These are phyloP conservation scores for Aspergillus sclerotioniger DNA, from an alignment of 495 filamentous ascomycete genomes.

Conservation along the genomic window DNA sequence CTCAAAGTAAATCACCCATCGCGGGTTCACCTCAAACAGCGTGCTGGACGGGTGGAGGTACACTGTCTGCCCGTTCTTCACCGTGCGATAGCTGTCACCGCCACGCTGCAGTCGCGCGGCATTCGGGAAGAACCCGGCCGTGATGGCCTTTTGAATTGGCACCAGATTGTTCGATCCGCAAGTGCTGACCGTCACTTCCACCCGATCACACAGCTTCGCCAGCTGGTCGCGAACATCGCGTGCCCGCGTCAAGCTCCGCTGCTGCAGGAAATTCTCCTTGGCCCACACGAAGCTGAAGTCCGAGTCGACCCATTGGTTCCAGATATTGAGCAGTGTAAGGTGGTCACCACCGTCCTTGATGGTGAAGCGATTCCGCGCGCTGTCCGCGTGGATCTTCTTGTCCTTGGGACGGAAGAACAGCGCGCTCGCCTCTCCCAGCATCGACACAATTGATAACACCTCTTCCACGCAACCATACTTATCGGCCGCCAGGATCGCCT, in stretches of 20 bases:
- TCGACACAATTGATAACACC: slow-evolving; percentile 89
- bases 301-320: slow-evolving; percentile 93
- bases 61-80: slow-evolving; percentile 88
- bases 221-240: slow-evolving; percentile 94
- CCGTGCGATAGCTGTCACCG: slow-evolving; percentile 89
- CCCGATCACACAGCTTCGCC: slow-evolving; percentile 88
- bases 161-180: slow-evolving; percentile 67
- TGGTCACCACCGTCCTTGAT: slow-evolving; percentile 92
- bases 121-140: slow-evolving; percentile 92
- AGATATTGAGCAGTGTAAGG: slow-evolving; percentile 88
- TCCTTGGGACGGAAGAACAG: slow-evolving; percentile 97
- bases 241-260: slow-evolving; percentile 78
- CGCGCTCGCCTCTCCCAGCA: slow-evolving; percentile 84
- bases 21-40: slow-evolving; percentile 78
- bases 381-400: slow-evolving; percentile 94
- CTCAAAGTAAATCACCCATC: slow-evolving; percentile 90
- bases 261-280: slow-evolving; percentile 91
- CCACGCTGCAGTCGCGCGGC: slow-evolving; percentile 81
- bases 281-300: slow-evolving; percentile 90
- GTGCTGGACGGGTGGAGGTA: slow-evolving; percentile 86
- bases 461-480: slow-evolving; percentile 90
- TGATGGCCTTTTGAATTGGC: slow-evolving; percentile 83
- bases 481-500: slow-evolving; percentile 85
- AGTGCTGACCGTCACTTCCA: slow-evolving; percentile 74
- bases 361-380: slow-evolving; percentile 88